These are phyloP conservation scores for Litsea cubeba DNA, from an alignment of 164 flowering plant species.

Conservation along the genomic window DNA sequence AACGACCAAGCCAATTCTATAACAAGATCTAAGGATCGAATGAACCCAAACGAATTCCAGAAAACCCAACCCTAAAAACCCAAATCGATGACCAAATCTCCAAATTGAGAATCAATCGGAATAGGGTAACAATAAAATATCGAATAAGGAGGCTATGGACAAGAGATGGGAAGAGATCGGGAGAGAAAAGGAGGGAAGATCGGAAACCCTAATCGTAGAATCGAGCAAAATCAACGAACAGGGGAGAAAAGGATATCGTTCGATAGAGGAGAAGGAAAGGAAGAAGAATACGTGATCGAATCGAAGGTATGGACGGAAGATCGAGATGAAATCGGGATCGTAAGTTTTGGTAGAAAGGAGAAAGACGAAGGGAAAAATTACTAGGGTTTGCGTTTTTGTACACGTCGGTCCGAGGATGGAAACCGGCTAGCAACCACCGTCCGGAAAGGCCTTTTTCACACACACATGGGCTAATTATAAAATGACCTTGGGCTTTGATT, in stretches of 20 bases:
- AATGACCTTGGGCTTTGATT: too few species aligned
- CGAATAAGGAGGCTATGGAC: background rate
- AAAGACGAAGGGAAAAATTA: slow-evolving; percentile 3
- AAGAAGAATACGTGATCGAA: background rate
- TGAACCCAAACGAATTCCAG: background rate
- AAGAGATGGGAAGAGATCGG: slow-evolving; percentile 10
- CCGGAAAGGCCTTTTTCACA: slow-evolving; percentile 10
- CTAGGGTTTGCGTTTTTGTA: slow-evolving; percentile 14
- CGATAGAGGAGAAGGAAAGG: slow-evolving; percentile 9
- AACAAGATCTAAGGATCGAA: slow-evolving; percentile 14
- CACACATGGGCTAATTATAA: background rate
- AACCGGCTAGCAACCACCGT: slow-evolving; percentile 11
- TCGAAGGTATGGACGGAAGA: slow-evolving; percentile 3
- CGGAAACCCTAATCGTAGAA: slow-evolving; percentile 45
- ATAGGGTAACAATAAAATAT: background rate
- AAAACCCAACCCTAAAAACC: slow-evolving; percentile 31
- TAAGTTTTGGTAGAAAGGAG: background rate
- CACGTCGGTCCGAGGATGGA: slow-evolving; percentile 7
- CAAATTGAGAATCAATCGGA: slow-evolving; percentile 9
- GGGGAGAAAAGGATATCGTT: slow-evolving; percentile 6
- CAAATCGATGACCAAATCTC: slow-evolving; percentile 3
- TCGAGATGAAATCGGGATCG: background rate
- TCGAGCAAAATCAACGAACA: slow-evolving; percentile 2
- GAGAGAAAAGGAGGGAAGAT: background rate
- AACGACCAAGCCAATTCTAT: slow-evolving; percentile 3